These are phyloP conservation scores for Suillus plorans DNA, from an alignment of 768 basidiomycete species.

Conservation along the genomic window DNA sequence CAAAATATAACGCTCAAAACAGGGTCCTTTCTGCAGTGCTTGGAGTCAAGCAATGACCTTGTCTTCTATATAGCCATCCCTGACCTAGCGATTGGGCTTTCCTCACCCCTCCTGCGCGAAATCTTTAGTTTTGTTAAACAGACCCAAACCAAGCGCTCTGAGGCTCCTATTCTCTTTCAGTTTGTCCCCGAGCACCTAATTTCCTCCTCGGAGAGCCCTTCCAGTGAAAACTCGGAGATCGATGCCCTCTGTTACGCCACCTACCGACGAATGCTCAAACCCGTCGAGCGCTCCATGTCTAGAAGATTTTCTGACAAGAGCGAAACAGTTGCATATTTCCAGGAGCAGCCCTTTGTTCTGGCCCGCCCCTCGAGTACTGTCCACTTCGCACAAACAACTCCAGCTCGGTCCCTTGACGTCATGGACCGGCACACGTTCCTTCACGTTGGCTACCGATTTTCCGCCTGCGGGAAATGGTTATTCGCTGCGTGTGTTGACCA, in stretches of 20 bases:
- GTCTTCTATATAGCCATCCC: constrained; percentile 74
- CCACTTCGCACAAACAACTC: constrained; percentile 39
- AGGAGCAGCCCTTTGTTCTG: constrained; percentile 65
- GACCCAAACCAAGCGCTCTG: constrained; percentile 44
- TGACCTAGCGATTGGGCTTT: constrained; percentile 54
- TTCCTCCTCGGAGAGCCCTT: constrained; percentile 45
- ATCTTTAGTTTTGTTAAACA: constrained; percentile 65
- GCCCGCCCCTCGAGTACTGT: constrained; percentile 44
- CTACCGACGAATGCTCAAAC: constrained; percentile 68
- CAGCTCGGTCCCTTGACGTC: constrained; percentile 46
- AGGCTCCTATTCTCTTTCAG: constrained; percentile 61
- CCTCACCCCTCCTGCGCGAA: constrained; percentile 68
- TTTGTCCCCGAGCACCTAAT: constrained; percentile 70
- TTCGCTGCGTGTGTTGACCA: constrained; percentile 75
- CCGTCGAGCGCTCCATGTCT: constrained; percentile 61
- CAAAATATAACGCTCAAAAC: neutral
- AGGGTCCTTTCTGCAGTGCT: constrained; percentile 5
- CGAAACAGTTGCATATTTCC: constrained; percentile 49
- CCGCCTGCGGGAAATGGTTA: constrained; percentile 73
- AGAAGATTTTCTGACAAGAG: constrained; percentile 44
- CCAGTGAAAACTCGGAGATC: constrained; percentile 40
- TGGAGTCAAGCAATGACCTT: constrained; percentile 35
- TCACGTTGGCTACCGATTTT: constrained; percentile 74
- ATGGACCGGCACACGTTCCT: constrained; percentile 60
- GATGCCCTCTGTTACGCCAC: constrained; percentile 59